Evolutionary conservation across 129 eudicot species (phyloP).

Genomic region (Ambrosia artemisiifolia): DNA sequence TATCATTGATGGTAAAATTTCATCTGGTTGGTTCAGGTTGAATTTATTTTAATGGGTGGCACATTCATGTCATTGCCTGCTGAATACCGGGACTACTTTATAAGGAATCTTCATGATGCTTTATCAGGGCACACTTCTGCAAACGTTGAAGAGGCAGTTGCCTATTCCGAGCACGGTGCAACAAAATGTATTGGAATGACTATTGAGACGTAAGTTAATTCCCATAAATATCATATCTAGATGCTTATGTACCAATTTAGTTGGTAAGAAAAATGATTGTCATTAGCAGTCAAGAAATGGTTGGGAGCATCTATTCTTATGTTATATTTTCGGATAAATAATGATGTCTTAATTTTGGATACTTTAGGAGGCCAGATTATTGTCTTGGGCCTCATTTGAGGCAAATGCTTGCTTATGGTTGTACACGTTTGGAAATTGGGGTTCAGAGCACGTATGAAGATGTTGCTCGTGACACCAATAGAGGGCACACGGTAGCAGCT

Average conservation of each 20-base stretch:
- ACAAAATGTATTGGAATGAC: constrained; percentile 99
- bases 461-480: constrained; percentile 96
- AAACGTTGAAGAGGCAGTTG: constrained; percentile 94
- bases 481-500: constrained; percentile 99
- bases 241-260: neutral
- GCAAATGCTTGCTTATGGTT: constrained; percentile 93
- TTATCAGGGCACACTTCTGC: constrained; percentile 97
- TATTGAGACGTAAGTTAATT: constrained; percentile 77
- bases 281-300: neutral
- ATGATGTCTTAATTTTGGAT: neutral
- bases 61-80: constrained; percentile 97
- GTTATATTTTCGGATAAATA: constrained; percentile 6
- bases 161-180: constrained; percentile 96
- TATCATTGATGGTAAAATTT: neutral
- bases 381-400: constrained; percentile 97
- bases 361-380: constrained; percentile 88
- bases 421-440: constrained; percentile 93
- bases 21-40: constrained; percentile 53
- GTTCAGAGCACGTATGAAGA: constrained; percentile 98
- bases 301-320: neutral
- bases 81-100: constrained; percentile 91
- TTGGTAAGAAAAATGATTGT: neutral
- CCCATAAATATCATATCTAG: neutral
- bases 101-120: constrained; percentile 95
- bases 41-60: constrained; percentile 96